Conservation (phyloP, 2,329 filamentous ascomycete genomes). For the Scleromitrula shiraiana region DNA sequence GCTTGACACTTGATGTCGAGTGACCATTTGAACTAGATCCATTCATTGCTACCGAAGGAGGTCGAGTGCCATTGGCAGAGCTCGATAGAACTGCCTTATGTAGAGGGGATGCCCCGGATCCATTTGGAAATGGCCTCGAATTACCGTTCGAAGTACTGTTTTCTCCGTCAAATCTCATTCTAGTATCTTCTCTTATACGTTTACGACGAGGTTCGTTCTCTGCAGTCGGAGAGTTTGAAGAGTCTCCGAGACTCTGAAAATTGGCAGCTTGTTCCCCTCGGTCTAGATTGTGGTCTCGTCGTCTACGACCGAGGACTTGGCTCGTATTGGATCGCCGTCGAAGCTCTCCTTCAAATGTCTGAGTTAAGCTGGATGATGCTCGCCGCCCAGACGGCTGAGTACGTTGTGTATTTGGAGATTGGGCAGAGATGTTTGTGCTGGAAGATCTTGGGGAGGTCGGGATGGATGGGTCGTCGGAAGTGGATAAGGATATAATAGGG, state of each 20-base stretch:
- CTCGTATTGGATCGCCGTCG: constrained; percentile 9
- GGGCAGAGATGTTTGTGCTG: constrained; percentile 39
- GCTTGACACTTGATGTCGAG: constrained; percentile 14
- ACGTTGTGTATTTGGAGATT: constrained; percentile 16
- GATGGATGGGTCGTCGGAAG: constrained; percentile 58
- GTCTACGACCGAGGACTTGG: constrained; percentile 48
- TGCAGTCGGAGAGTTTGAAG: constrained; percentile 12
- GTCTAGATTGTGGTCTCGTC: constrained; percentile 36
- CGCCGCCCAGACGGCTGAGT: background rate
- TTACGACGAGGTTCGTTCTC: constrained; percentile 39
- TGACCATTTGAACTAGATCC: constrained; percentile 36
- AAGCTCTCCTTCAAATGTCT: background rate
- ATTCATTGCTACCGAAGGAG: constrained; percentile 42
- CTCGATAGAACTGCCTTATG: constrained; percentile 35
- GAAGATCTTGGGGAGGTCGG: constrained; percentile 44
- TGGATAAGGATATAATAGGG: constrained; percentile 48
- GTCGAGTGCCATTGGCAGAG: constrained; percentile 41
- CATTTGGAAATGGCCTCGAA: constrained; percentile 48
- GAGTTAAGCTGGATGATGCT: background rate
- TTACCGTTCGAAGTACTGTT: constrained; percentile 45
- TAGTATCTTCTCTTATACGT: constrained; percentile 48
- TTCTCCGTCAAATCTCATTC: constrained; percentile 57
- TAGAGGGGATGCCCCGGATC: constrained; percentile 37
- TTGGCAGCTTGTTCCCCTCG: constrained; percentile 32
- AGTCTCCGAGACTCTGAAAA: constrained; percentile 23